Evolutionary conservation across 176 grass and related monocot genomes (phyloP).

Genomic region (Otatea glauca): DNA sequence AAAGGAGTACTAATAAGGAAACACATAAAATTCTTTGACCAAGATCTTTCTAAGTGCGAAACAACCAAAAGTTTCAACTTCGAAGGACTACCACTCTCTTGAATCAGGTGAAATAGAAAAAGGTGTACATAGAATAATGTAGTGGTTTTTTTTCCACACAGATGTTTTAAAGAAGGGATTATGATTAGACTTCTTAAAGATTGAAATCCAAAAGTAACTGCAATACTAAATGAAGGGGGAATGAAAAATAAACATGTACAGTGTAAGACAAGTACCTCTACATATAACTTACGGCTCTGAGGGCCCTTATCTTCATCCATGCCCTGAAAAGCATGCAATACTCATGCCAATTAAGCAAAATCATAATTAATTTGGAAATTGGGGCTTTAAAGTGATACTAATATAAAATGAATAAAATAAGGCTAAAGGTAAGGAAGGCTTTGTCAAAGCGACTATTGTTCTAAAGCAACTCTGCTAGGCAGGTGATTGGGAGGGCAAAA

Average conservation of each 20-base stretch:
- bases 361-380: not conserved
- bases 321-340: conserved; percentile 48
- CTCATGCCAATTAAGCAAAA: conserved; percentile 17
- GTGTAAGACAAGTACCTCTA: conserved; percentile 58
- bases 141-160: not conserved
- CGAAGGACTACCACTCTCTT: not conserved
- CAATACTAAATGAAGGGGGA: not conserved
- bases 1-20: conserved; percentile 5
- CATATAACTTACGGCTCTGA: conserved; percentile 80
- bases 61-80: not conserved
- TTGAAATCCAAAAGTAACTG: not conserved
- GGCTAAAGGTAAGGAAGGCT: conserved; percentile 4
- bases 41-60: not conserved
- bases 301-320: conserved; percentile 92
- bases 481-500: not conserved
- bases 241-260: conserved; percentile 6
- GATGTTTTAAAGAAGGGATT: not conserved
- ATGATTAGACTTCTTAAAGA: not conserved
- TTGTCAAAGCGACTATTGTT: conserved; percentile 13
- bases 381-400: not conserved
- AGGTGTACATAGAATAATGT: conserved; percentile 13
- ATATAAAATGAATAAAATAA: conserved; percentile 2
- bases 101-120: not conserved
- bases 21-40: not conserved
- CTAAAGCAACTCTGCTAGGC: not conserved